A percentile compares a stretch with the other conserved stretches of the same genome.
Conservation (phyloP, 2,329 filamentous ascomycete genomes). For the Colletotrichum tanaceti region DNA sequence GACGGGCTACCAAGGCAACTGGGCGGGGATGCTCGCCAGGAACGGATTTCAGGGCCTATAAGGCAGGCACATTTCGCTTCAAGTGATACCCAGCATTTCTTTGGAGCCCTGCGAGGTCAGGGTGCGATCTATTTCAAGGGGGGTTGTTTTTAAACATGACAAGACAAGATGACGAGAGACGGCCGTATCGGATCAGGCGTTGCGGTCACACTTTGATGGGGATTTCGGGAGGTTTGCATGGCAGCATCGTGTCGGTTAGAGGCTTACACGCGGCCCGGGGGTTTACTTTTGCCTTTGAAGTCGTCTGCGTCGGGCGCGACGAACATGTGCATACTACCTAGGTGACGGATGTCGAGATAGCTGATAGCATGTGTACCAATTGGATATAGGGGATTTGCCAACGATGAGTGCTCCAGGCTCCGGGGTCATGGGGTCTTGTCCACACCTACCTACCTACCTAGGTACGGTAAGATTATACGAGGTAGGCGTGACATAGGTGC, state of each 20-base stretch:
- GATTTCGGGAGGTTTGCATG: slow-evolving; percentile 17
- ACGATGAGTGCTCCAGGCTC: too few relatives aligned
- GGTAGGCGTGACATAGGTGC: slow-evolving; percentile 34
- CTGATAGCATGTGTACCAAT: slow-evolving; percentile 24
- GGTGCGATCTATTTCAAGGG: slow-evolving; percentile 33
- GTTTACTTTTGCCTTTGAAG: not conserved
- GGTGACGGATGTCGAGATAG: slow-evolving; percentile 23
- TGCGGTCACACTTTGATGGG: slow-evolving; percentile 27
- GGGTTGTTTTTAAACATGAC: not conserved
- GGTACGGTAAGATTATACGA: too few relatives aligned
- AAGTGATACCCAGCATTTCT: slow-evolving; percentile 40
- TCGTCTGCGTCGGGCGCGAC: slow-evolving; percentile 1
- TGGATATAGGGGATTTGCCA: slow-evolving; percentile 24
- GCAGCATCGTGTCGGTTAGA: not conserved
- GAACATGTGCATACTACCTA: slow-evolving; percentile 18
- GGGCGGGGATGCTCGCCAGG: slow-evolving; percentile 41
- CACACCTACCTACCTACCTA: too few relatives aligned
- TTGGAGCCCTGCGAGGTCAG: slow-evolving; percentile 39
- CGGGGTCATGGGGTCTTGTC: too few relatives aligned
- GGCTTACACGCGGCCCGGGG: slow-evolving; percentile 1
- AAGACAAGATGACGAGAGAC: slow-evolving; percentile 1
- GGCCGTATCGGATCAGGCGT: slow-evolving; percentile 26
- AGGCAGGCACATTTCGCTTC: slow-evolving; percentile 37
- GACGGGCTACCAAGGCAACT: slow-evolving; percentile 40
- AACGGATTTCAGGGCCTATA: slow-evolving; percentile 39